A percentile compares a stretch with the other conserved stretches of the same genome.
These are phyloP conservation scores for Chrysosporium keratinophilum DNA, from an alignment of 2,329 filamentous ascomycete species.

Conservation along the genomic window DNA sequence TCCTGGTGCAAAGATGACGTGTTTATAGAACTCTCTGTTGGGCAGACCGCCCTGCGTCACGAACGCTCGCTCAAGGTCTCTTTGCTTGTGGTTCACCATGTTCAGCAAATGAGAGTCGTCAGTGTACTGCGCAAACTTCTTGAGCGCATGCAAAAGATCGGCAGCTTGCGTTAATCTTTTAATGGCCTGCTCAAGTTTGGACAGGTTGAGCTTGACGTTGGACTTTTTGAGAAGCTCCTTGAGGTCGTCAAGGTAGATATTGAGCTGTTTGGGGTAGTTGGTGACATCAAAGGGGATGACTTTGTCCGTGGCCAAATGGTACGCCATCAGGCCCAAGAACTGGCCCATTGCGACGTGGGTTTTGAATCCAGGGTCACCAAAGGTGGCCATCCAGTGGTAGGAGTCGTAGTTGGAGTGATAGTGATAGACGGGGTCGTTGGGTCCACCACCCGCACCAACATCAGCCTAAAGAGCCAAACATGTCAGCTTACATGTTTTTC, in stretches of 20 bases:
- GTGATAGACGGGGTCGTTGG: conserved; percentile 37
- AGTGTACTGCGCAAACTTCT: conserved; percentile 10
- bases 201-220: conserved; percentile 15
- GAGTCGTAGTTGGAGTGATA: conserved; percentile 42
- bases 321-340: conserved; percentile 35
- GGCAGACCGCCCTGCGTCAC: conserved; percentile 39
- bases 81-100: conserved; percentile 37
- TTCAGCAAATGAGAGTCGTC: conserved; percentile 13
- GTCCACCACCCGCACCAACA: conserved; percentile 31
- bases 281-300: conserved; percentile 32
- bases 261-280: conserved; percentile 30
- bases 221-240: conserved; percentile 22
- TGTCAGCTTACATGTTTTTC: too few relatives aligned
- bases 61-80: conserved; percentile 40
- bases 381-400: conserved; percentile 45
- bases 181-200: conserved; percentile 27
- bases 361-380: conserved; percentile 43
- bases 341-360: conserved; percentile 43
- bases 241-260: conserved; percentile 28
- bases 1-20: conserved; percentile 40
- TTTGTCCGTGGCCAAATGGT: conserved; percentile 32
- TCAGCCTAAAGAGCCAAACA: conserved; percentile 25
- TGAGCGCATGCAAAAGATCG: conserved; percentile 17
- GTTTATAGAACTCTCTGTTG: conserved; percentile 37
- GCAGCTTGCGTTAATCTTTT: conserved; percentile 24